Evolutionary conservation across 805 yeast genomes (phyloP), one percentile per base, ranked within the genome.

Genomic region (Alloascoidea hylecoeti): DNA sequence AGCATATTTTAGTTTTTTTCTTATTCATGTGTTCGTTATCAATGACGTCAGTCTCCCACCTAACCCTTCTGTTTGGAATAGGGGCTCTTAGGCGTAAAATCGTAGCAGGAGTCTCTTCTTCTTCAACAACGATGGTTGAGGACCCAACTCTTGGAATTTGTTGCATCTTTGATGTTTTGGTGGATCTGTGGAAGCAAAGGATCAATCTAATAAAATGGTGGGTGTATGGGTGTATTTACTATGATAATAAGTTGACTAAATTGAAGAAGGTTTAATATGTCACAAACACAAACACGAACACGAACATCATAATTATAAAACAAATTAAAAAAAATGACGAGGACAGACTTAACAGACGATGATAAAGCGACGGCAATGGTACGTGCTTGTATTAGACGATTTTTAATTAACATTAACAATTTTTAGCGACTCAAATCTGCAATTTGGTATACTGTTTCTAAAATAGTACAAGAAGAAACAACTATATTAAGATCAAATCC

Each of bases 1-100:
- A 82, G 49, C 94, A 83, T n/a, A 82, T 64, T 56, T 89, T 89
- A 9, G 95, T 73, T 53, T 85, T 86, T 62, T 92, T 92, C 61
- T 74, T 83, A 51, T 79, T 71, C 81, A 92, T 64, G 51, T 81
- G 58, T 58, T 89, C 98, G 54, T 89, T 89, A 55, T 89, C 97
- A 3, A 92, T 67, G 3, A 84, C 88, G 35, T 78, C 94, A 28
- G 79, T 82, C 4, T 77, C 66, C 96, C 96, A 89, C 38, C 75
- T 66, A 0, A 89, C 96, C 33, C 70, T 65, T 9, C 75, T 66
- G 38, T 67, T 58, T 4, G 42, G 16, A 33, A 43, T 41, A 14
- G 41, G 23, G 3, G 42, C 41, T 16, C 38, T 38, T 23, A 38
- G 15, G 16, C 36, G 41, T 3, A 38, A 14, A 30, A 12, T 36